Evolutionary conservation across 2,329 filamentous ascomycete species (phyloP).

Genomic region (Penicillium sp.): DNA sequence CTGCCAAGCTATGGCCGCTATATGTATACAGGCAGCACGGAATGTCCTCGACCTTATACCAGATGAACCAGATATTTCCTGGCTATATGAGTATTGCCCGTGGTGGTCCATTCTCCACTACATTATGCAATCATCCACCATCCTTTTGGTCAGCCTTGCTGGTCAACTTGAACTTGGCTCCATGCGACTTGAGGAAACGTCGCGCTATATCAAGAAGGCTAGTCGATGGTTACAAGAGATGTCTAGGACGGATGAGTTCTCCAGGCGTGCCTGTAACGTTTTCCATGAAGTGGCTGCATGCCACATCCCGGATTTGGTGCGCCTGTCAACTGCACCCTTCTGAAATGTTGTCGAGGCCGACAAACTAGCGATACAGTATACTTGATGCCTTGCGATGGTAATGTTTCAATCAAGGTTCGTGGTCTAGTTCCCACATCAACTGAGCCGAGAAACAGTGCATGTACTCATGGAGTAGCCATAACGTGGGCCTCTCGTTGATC

Average conservation of each 20-base stretch:
- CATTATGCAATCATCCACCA: slow-evolving; percentile 41
- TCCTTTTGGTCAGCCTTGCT: slow-evolving; percentile 42
- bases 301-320: neutral
- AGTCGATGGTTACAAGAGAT: slow-evolving; percentile 41
- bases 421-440: too few species aligned
- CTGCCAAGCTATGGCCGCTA: slow-evolving; percentile 35
- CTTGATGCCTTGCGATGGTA: too few species aligned
- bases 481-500: too few species aligned
- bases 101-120: slow-evolving; percentile 47
- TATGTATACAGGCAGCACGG: slow-evolving; percentile 39
- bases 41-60: slow-evolving; percentile 39
- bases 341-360: too few species aligned
- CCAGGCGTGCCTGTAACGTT: neutral
- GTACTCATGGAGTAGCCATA: too few species aligned
- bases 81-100: slow-evolving; percentile 34
- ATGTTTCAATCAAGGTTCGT: too few species aligned
- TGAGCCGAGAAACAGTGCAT: too few species aligned
- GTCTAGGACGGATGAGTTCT: slow-evolving; percentile 13
- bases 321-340: too few species aligned
- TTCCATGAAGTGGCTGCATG: neutral
- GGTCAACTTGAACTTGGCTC: slow-evolving; percentile 34
- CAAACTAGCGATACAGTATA: too few species aligned
- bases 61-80: slow-evolving; percentile 32
- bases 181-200: slow-evolving; percentile 27
- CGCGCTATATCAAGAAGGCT: slow-evolving; percentile 35